These are phyloP conservation scores for Alternaria sp. DNA, from an alignment of 2,329 filamentous ascomycete genomes.

Conservation along the genomic window DNA sequence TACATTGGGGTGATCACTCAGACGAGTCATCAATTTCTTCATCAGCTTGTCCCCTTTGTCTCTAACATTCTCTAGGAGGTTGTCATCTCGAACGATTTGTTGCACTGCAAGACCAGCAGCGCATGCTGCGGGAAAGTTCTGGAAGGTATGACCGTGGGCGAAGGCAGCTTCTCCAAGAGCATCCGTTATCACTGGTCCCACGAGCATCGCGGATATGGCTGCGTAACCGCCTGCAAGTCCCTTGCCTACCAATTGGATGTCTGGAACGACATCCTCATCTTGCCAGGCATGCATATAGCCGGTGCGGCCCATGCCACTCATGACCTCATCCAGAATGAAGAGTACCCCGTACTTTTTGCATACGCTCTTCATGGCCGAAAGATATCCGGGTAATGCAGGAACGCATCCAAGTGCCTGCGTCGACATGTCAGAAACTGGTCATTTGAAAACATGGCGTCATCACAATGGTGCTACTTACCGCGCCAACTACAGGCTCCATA, in stretches of 20 bases:
- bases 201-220: conserved; percentile 68
- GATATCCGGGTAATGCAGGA: conserved; percentile 71
- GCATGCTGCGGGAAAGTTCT: conserved; percentile 67
- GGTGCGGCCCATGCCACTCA: conserved; percentile 71
- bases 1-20: conserved; percentile 60
- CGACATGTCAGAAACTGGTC: neutral
- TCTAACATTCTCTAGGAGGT: conserved; percentile 66
- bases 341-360: conserved; percentile 77
- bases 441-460: neutral
- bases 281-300: conserved; percentile 70
- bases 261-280: conserved; percentile 65
- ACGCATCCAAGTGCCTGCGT: conserved; percentile 72
- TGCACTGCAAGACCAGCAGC: conserved; percentile 71
- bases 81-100: conserved; percentile 64
- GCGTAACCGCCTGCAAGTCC: conserved; percentile 70
- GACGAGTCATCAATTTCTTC: conserved; percentile 52
- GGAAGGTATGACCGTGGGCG: conserved; percentile 70
- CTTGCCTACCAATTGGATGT: conserved; percentile 73
- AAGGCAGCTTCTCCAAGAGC: conserved; percentile 59
- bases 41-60: conserved; percentile 62
- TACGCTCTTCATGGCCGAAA: conserved; percentile 70
- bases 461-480: conserved; percentile 58
- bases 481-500: conserved; percentile 76
- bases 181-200: conserved; percentile 61
- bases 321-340: conserved; percentile 81